These are phyloP conservation scores for Leccinellum luteum DNA, from an alignment of 768 basidiomycete species.

Conservation along the genomic window DNA sequence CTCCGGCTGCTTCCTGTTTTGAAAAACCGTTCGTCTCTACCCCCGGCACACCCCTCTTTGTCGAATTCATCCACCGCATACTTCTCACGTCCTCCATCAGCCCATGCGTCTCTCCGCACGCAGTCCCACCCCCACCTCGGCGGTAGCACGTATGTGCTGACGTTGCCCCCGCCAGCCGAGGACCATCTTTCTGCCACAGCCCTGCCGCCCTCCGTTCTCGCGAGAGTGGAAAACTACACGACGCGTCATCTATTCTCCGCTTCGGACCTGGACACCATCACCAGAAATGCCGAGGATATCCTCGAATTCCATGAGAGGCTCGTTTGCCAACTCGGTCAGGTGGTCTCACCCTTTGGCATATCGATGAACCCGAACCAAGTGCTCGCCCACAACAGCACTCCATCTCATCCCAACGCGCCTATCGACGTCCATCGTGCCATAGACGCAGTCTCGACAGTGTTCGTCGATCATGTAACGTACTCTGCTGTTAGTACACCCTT, in stretches of 20 bases:
- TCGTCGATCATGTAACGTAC: slow-evolving; percentile 51
- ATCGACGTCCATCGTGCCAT: slow-evolving; percentile 41
- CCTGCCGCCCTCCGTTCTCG: slow-evolving; percentile 10
- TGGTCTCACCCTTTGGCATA: slow-evolving; percentile 53
- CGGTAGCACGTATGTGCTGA: slow-evolving; percentile 9
- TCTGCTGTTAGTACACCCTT: neutral
- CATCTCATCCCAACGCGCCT: slow-evolving; percentile 19
- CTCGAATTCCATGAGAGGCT: slow-evolving; percentile 69
- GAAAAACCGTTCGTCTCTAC: slow-evolving; percentile 26
- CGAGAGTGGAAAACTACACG: slow-evolving; percentile 32
- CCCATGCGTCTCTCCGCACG: slow-evolving; percentile 43
- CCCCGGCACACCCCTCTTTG: slow-evolving; percentile 21
- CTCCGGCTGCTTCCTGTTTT: slow-evolving; percentile 55
- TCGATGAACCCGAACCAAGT: slow-evolving; percentile 31
- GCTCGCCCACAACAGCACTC: slow-evolving; percentile 5
- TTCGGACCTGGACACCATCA: slow-evolving; percentile 54
- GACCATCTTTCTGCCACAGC: slow-evolving; percentile 1
- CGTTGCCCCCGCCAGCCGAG: slow-evolving; percentile 19
- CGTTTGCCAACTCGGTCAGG: slow-evolving; percentile 49
- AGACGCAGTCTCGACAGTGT: slow-evolving; percentile 48
- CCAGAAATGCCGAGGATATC: slow-evolving; percentile 67
- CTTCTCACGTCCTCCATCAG: slow-evolving; percentile 37
- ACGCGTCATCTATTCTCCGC: slow-evolving; percentile 55
- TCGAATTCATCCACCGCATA: slow-evolving; percentile 29
- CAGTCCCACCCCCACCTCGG: slow-evolving; percentile 42